Base-by-base conservation (phyloP, 129 eudicot species). In the Centaurea solstitialis region DNA sequence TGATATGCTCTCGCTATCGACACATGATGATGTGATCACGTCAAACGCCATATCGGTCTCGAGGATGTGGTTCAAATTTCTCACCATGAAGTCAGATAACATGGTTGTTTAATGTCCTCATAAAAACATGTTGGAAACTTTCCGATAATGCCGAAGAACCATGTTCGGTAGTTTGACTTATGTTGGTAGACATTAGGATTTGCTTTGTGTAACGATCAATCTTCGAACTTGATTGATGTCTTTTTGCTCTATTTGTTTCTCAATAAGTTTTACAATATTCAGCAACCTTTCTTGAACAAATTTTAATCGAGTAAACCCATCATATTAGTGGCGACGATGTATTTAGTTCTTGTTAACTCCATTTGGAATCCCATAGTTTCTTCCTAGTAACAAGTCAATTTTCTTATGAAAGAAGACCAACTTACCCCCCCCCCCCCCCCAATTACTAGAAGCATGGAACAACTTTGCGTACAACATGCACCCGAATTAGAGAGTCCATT, bases 141-240 rank as follows among this genome's bases (percentile, higher is more conserved):
- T 9, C 13, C 37, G 82, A 70, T 86, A 90, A 33, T 86, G 76
- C 73, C 94, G 84, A 5, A 90, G 83, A 6, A 90, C 94, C 33
- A 92, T 61, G 64, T 90, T 90, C 0, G 94, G 88, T 12, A 90
- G 87, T 23, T 90, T 92, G 9, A 81, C 84, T 65, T 83, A 88
- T 0, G 94, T 92, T 4, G 92, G 92, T 76, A 90, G 83, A 69
- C 94, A 87, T 21, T 87, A 90, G 12, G 91, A 91, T 87, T 79
- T 90, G 9, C 88, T 53, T 6, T 92, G 94, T 8, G 94, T 88
- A 30, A 90, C 86, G 23, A 90, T 47, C 77, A 90, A 38, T 38
- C 94, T 81, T 18, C 92, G 78, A 4, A 90, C 88, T 64, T 90
- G 90, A 17, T 86, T 85, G 21, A 81, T 72, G 66, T 88, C 91